Base-by-base conservation (phyloP, 2,329 filamentous ascomycete genomes). In the Stagonosporopsis chrysanthemi region DNA sequence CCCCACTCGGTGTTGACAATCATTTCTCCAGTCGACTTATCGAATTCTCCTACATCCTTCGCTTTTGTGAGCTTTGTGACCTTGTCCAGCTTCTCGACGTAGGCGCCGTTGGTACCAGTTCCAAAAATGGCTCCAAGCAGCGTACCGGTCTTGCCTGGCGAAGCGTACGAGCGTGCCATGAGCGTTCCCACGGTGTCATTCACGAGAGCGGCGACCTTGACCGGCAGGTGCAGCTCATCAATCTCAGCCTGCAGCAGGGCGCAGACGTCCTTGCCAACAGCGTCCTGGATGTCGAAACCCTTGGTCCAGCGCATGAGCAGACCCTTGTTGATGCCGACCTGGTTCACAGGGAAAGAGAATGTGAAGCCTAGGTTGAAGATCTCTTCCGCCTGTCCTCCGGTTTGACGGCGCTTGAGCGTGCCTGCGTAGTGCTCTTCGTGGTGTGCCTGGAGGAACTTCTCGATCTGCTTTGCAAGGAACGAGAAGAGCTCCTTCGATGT, bases 1-100 rank as follows among this genome's bases (percentile, higher is more conserved):
- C 95, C 95, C 95, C 95, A 99, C 80, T 99, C 95, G 0, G 91
- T 94, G 80, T 99, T 99, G 79, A 99, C 86, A 56, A 99, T 92
- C 95, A 99, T 99, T 68, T 96, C 87, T 49, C 93, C 92, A 0
- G 93, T 96, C 8, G 87, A 87, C 45, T 82, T 82, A 77, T 97
- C 92, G 67, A 90, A 95, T 4, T 89, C 87, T 39, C 77, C 77
- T 22, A 62, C 61, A 38, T 80, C 70, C 41, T 75, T 75, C 40
- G 75, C 70, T 51, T 77, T 65, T 42, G 79, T 77, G 69, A 89
- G 80, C 81, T 98, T 99, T 73, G 88, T 92, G 71, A 98, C 86
- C 65, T 92, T 93, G 68, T 84, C 80, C 17, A 96, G 82, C 81
- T 96, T 96, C 83, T 99, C 95, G 38, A 98, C 89, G 75, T 98